A percentile compares a stretch with the other conserved stretches of the same genome.
Evolutionary conservation across 108 stramenopile genomes (phyloP).

Genomic region (Cyclotella kingstonii): DNA sequence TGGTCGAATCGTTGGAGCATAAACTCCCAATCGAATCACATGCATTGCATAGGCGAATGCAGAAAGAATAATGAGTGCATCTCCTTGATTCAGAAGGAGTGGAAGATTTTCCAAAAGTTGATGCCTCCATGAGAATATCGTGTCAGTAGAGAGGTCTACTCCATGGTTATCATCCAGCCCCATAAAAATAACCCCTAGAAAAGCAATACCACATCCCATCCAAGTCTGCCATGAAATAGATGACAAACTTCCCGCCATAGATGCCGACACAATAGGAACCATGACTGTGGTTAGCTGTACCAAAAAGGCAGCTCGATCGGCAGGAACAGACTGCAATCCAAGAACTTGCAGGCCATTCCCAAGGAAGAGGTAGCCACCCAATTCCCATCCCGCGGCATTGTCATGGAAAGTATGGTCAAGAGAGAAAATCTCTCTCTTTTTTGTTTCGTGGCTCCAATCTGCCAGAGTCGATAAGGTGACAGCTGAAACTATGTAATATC

Average conservation of each 20-base stretch:
- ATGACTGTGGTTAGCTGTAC: slow-evolving; percentile 83
- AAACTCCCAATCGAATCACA: slow-evolving; percentile 74
- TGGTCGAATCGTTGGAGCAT: slow-evolving; percentile 62
- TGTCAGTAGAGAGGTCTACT: too few species aligned
- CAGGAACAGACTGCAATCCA: slow-evolving; percentile 72
- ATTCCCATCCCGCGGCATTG: slow-evolving; percentile 60
- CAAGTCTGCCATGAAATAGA: slow-evolving; percentile 53
- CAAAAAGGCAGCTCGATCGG: slow-evolving; percentile 77
- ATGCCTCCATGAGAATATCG: background rate
- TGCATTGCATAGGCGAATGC: slow-evolving; percentile 79
- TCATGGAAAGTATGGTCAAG: slow-evolving; percentile 3
- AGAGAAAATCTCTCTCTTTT: background rate
- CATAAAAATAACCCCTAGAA: slow-evolving; percentile 76
- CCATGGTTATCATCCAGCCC: slow-evolving; percentile 48
- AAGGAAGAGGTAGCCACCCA: slow-evolving; percentile 78
- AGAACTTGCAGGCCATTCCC: slow-evolving; percentile 79
- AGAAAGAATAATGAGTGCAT: slow-evolving; percentile 64
- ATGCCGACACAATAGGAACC: slow-evolving; percentile 62
- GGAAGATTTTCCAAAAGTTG: slow-evolving; percentile 7
- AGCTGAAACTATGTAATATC: slow-evolving; percentile 76
- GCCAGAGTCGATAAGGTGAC: slow-evolving; percentile 28
- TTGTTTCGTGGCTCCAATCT: background rate
- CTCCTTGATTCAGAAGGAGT: slow-evolving; percentile 45
- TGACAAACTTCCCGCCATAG: slow-evolving; percentile 28
- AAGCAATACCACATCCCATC: slow-evolving; percentile 72